A percentile compares a stretch with the other conserved stretches of the same genome.
These are phyloP conservation scores for Colletotrichum costaricense DNA, from an alignment of 2,329 filamentous ascomycete species.

Conservation along the genomic window DNA sequence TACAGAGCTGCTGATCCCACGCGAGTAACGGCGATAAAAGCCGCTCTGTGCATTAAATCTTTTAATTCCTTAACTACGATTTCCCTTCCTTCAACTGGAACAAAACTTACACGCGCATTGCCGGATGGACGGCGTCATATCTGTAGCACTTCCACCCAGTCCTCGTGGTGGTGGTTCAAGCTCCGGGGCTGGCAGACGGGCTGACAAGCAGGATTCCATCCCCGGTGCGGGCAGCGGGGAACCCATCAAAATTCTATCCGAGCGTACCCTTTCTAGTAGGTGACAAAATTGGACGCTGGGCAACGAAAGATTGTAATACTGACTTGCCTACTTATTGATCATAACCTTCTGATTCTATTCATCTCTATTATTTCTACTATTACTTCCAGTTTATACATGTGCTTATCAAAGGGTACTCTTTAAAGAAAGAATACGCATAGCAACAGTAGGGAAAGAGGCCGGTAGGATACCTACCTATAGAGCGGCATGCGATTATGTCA, in stretches of 20 bases:
- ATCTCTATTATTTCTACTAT: too few relatives aligned
- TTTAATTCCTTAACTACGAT: background rate
- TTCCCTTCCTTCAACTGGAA: background rate
- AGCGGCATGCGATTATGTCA: too few relatives aligned
- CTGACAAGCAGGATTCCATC: constrained; percentile 16
- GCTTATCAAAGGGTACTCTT: too few relatives aligned
- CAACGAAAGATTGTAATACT: too few relatives aligned
- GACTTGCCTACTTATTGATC: too few relatives aligned
- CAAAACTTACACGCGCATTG: background rate
- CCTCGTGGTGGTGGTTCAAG: background rate
- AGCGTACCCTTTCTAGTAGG: background rate
- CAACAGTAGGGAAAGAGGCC: too few relatives aligned
- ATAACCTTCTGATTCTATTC: too few relatives aligned
- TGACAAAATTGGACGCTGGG: too few relatives aligned
- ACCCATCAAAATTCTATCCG: constrained; percentile 22
- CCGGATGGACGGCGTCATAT: background rate
- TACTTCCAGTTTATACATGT: too few relatives aligned
- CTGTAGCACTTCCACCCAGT: background rate
- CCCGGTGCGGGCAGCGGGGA: constrained; percentile 27
- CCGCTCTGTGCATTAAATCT: background rate
- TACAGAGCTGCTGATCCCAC: background rate
- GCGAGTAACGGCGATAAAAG: background rate
- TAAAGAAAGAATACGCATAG: too few relatives aligned
- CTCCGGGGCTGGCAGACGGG: background rate
- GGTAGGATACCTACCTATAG: too few relatives aligned